Evolutionary conservation across 306 rosid genomes (phyloP).

Genomic region (Styphnolobium japonicum): DNA sequence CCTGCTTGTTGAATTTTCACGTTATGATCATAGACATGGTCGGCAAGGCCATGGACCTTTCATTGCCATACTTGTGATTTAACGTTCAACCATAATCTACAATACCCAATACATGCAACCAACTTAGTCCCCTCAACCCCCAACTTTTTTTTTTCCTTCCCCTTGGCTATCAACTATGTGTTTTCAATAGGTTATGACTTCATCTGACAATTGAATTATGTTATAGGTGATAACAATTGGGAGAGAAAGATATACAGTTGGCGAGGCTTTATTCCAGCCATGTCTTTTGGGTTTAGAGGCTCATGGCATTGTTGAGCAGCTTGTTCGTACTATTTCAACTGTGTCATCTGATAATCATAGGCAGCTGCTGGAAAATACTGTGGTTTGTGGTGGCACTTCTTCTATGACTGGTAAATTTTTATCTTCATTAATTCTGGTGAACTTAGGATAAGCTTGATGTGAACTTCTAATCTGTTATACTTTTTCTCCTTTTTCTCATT

Average conservation of each 20-base stretch:
- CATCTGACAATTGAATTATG: constrained; percentile 19
- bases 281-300: constrained; percentile 82
- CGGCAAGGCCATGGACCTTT: no score
- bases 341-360: constrained; percentile 93
- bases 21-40: no score
- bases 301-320: constrained; percentile 98
- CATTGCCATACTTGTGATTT: no score
- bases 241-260: constrained; percentile 83
- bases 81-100: no score
- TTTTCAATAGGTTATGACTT: background rate
- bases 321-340: constrained; percentile 83
- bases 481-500: background rate
- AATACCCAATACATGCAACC: no score
- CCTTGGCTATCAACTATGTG: background rate
- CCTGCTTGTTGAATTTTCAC: no score
- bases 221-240: constrained; percentile 84
- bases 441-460: constrained; percentile 11
- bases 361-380: constrained; percentile 88
- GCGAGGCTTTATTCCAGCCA: constrained; percentile 97
- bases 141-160: background rate
- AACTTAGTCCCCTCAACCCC: background rate
- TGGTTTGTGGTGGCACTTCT: constrained; percentile 88
- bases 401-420: constrained; percentile 67
- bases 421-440: background rate
- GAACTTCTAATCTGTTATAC: constrained; percentile 3